These are phyloP conservation scores for Tylopilus intermedius DNA, from an alignment of 768 basidiomycete genomes.

Conservation along the genomic window DNA sequence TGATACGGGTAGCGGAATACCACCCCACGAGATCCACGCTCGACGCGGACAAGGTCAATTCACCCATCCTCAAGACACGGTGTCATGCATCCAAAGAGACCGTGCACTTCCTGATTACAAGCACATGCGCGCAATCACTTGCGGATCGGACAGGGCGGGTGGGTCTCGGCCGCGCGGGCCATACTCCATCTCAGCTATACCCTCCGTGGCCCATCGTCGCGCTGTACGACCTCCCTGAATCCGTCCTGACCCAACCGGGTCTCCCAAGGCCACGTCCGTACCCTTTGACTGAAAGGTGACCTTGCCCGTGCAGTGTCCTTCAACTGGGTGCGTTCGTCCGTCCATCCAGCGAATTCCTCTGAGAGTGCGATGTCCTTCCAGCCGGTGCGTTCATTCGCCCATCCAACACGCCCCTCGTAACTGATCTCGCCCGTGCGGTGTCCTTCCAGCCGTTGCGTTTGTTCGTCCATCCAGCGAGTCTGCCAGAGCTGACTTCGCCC, in stretches of 20 bases:
- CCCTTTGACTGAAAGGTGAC: too few relatives aligned
- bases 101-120: constrained; percentile 18
- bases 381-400: too few relatives aligned
- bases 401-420: too few relatives aligned
- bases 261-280: constrained; percentile 7
- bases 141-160: constrained; percentile 18
- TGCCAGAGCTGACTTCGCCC: too few relatives aligned
- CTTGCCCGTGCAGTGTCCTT: too few relatives aligned
- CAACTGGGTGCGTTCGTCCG: too few relatives aligned
- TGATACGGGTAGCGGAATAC: constrained; percentile 65
- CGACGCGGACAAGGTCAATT: constrained; percentile 25
- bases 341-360: too few relatives aligned
- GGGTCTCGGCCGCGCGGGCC: constrained; percentile 19
- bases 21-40: constrained; percentile 56
- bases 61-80: constrained; percentile 25
- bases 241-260: constrained; percentile 1
- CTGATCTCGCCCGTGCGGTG: too few relatives aligned
- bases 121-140: constrained; percentile 22
- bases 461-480: too few relatives aligned
- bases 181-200: constrained; percentile 11
- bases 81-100: constrained; percentile 23
- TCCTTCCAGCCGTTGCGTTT: too few relatives aligned
- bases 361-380: too few relatives aligned
- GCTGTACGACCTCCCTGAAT: constrained; percentile 21
- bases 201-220: constrained; percentile 17